Base-by-base conservation (phyloP, 2,329 filamentous ascomycete species). In the Trichoderma sp. region DNA sequence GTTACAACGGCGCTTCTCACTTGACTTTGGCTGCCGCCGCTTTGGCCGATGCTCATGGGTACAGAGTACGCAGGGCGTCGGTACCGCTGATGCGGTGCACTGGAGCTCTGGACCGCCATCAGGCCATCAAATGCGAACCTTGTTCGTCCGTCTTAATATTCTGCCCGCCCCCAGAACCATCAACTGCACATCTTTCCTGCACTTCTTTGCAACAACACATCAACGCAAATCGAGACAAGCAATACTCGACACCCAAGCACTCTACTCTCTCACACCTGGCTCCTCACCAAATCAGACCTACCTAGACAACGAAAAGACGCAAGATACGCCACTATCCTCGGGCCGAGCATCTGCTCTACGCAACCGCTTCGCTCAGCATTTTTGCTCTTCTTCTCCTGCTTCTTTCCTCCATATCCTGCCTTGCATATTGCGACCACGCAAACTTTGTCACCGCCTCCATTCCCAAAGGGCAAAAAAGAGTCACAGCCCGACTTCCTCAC, bases 301-400 rank as follows among this genome's bases (percentile, higher is more conserved):
- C 26, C 28, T 6, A 56, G 26, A 18, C 4, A n/a, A 13, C 34
- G 24, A n/a, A 26, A 52, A 26, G 18, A 63, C 54, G 28, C 37
- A 52, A 52, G 13, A 24, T 30, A 65, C 43, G 37, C 54, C 26
- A 49, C 63, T 58, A 46, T 66, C 21, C 54, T 30, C 39, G 51
- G 58, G 63, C 39, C 63, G 54, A 66, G 63, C 63, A 66, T 59
- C 21, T 28, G 56, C 56, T 43, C 46, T 21, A 34, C 32, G 52
- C 37, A 66, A 30, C 63, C 59, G 63, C 63, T 8, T 59, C 39
- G 63, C 63, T 59, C 63, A 66, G 54, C 63, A 66, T 66, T 18
- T 58, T 37, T 66, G 54, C 39, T 6, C 54, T 21, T 8, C 58
- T 51, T 10, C 49, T 39, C 54, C 49, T 34, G 51, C 58, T 16